Evolutionary conservation across 2,329 filamentous ascomycete species (phyloP), one percentile per base, ranked within the genome.

Genomic region (Pezicula radicicola): DNA sequence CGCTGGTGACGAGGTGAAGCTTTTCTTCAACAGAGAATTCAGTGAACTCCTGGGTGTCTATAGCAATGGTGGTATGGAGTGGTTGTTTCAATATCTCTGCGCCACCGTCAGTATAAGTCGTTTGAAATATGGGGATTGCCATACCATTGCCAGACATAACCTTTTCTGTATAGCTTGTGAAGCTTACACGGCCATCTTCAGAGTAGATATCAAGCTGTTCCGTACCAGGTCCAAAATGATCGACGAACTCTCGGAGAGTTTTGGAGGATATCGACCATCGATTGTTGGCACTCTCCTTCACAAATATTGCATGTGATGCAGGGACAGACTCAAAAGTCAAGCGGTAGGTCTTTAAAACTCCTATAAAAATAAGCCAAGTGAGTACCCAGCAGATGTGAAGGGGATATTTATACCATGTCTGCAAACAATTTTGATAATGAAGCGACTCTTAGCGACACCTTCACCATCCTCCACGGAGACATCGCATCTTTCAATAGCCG

Each of bases 161-260:
- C 70, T 90, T 92, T 66, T 92, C 89, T 1, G 88, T 91, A 63
- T 89, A 92, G 64, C 88, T 91, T 25, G 88, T 89, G 61, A 93
- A 89, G 52, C 89, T 88, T 15, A 88, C 80, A 30, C 83, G 73
- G 9, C 73, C 84, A 44, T 87, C 81, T 49, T 88, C 83, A 12
- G 85, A 84, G 63, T 88, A 87, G 56, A 93, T 86, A 60, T 92
- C 89, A 2, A 93, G 78, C 59, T 91, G 86, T 66, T 93, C 89
- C 30, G 89, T 90, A 5, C 87, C 88, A 1, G 87, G 86, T 0
- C 88, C 87, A 63, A 92, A 92, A 63, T 91, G 88, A 54, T 92
- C 89, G 70, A 89, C 85, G 55, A 91, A 80, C 61, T 91, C 87
- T 55, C 86, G 81, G 48, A 93, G 70, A 0, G 85, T 85, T 53